These are phyloP conservation scores for Parathielavia appendiculata DNA, from an alignment of 495 filamentous ascomycete species.

Conservation along the genomic window DNA sequence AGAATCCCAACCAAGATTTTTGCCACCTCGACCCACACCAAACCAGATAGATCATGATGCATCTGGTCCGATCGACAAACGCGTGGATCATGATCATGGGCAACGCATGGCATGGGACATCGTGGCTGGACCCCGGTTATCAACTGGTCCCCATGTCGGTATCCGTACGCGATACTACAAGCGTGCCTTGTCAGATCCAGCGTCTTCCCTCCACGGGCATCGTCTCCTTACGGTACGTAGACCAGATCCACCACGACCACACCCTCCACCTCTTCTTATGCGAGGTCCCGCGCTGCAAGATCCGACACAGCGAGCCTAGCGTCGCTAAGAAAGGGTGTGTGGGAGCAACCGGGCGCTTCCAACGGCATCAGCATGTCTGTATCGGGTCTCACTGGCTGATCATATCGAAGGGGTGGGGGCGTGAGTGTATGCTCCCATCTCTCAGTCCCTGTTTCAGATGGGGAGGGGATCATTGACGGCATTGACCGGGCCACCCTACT, in stretches of 20 bases:
- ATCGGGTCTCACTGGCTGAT: background rate
- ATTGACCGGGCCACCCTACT: background rate
- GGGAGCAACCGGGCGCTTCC: conserved; percentile 2
- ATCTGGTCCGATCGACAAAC: conserved; percentile 1
- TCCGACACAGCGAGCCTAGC: conserved; percentile 7
- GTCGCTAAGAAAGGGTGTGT: background rate
- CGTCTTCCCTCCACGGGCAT: background rate
- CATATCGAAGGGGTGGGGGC: background rate
- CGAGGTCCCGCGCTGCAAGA: conserved; percentile 14
- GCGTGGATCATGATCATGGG: background rate
- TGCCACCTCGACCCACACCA: background rate
- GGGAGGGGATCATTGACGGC: conserved; percentile 1
- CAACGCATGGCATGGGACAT: conserved; percentile 1
- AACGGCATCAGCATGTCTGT: conserved; percentile 8
- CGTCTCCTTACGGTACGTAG: no score
- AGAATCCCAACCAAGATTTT: background rate
- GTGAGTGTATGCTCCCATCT: background rate
- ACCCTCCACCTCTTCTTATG: background rate
- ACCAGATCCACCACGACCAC: background rate
- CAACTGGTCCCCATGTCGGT: no score
- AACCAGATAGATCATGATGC: background rate
- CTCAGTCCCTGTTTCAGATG: conserved; percentile 5
- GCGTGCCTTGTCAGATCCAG: background rate
- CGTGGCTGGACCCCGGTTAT: no score
- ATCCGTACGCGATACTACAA: no score